phyloP scores from a whole-genome alignment of 805 yeast species.

The Metschnikowia matae region DNA sequence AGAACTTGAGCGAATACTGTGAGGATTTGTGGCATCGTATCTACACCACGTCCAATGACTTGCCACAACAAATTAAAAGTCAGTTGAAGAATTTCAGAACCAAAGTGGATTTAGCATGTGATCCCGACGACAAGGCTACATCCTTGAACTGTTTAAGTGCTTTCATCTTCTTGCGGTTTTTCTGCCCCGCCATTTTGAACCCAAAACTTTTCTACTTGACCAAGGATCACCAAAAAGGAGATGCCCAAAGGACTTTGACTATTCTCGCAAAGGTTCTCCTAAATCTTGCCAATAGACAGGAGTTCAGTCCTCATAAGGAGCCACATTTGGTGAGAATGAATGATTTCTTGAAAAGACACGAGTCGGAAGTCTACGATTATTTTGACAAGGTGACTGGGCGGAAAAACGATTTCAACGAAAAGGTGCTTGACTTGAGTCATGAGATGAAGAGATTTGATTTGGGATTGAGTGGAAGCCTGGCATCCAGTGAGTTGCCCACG shows the following conservation, averaged over 20 bases:
- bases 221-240: slow-evolving; percentile 64
- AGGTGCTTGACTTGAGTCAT: slow-evolving; percentile 52
- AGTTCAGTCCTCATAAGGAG: slow-evolving; percentile 76
- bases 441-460: slow-evolving; percentile 54
- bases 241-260: slow-evolving; percentile 72
- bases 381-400: slow-evolving; percentile 68
- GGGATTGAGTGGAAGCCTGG: slow-evolving; percentile 47
- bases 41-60: slow-evolving; percentile 61
- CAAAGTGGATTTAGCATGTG: slow-evolving; percentile 59
- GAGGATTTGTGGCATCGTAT: slow-evolving; percentile 65
- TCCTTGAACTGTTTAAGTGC: slow-evolving; percentile 77
- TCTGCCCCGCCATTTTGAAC: slow-evolving; percentile 88
- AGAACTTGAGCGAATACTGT: slow-evolving; percentile 47
- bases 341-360: slow-evolving; percentile 55
- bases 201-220: slow-evolving; percentile 81
- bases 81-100: slow-evolving; percentile 62
- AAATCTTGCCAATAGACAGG: slow-evolving; percentile 71
- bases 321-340: slow-evolving; percentile 75
- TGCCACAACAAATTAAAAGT: slow-evolving; percentile 63
- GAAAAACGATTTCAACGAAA: slow-evolving; percentile 61
- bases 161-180: slow-evolving; percentile 64
- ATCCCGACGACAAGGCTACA: slow-evolving; percentile 48
- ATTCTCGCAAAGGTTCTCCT: slow-evolving; percentile 75
- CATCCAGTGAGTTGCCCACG: slow-evolving; percentile 58
- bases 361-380: slow-evolving; percentile 59